Conservation (phyloP, 2,329 filamentous ascomycete genomes). For the Curvularia spicifera region DNA sequence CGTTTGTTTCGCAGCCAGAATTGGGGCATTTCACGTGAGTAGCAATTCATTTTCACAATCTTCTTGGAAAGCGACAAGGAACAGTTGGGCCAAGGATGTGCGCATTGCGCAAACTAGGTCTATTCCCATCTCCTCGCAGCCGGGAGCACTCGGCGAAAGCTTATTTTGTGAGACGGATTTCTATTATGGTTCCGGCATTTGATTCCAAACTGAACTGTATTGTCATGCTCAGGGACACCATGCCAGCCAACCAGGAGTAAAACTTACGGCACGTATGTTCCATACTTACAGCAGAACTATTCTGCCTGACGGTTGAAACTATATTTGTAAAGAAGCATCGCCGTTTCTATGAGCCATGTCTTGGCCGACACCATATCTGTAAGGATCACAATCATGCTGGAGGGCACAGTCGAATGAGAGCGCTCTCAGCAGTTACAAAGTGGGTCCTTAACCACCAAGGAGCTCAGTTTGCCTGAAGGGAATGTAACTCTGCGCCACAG, state of each 20-base stretch:
- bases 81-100: background rate
- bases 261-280: constrained; percentile 24
- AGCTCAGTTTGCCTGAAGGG: constrained; percentile 17
- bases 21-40: background rate
- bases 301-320: constrained; percentile 38
- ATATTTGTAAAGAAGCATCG: constrained; percentile 28
- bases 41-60: background rate
- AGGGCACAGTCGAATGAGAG: constrained; percentile 19
- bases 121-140: background rate
- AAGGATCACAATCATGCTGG: constrained; percentile 21
- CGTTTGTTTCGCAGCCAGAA: background rate
- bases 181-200: background rate
- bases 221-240: constrained; percentile 11
- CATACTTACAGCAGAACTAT: constrained; percentile 36
- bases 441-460: background rate
- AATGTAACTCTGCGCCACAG: constrained; percentile 6
- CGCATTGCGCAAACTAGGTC: background rate
- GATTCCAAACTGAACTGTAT: constrained; percentile 2
- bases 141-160: background rate
- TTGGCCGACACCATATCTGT: constrained; percentile 35
- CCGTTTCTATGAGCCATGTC: constrained; percentile 27
- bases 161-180: background rate
- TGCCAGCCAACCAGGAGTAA: constrained; percentile 18
- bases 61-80: background rate
- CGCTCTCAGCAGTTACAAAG: background rate